Base-by-base conservation (phyloP, 768 basidiomycete genomes). In the Russula lepida region DNA sequence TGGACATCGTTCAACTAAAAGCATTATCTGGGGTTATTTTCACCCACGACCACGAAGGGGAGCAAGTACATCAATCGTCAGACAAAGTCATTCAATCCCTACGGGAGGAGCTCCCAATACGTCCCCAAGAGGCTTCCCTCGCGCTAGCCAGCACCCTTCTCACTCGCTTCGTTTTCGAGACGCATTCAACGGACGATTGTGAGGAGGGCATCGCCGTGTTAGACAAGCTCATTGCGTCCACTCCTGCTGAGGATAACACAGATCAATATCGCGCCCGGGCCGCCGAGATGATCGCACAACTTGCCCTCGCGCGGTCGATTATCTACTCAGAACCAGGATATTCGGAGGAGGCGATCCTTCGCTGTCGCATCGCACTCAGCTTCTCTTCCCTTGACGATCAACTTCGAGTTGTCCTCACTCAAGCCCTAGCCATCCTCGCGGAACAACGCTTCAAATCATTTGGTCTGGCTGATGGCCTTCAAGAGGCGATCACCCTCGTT, bases 111-210 rank as follows among this genome's bases (percentile, higher is more conserved):
- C 32, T 53, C 12, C 8, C 13, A 19, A 9, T 17, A 1, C 47
- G 32, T 5, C 58, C 51, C 11, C 44, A 19, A 7, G 44, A 12
- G 23, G 49, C 43, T 11, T 37, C 21, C n/a, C 43, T 30, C 9
- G 58, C 43, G 5, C 17, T 59, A 32, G 58, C 51, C 15, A 17
- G 32, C 5, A 12, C 19, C 6, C 58, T 59, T 35, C 33, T 28
- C 58, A 15, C n/a, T 6, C 52, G 44, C 25, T 59, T 54, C 33
- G 19, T 33, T 3, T 28, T 33, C 28, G 54, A 27, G 9, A 28
- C 51, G 6, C 58, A 37, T 46, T 54, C 58, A 21, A 54, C 6
- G 6, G 33, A 54, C 12, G 58, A 59, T 25, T 59, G 43, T n/a
- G 44, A 59, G 33, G 58, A 59, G 11, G 58, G 51, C 25, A 54